Evolutionary conservation across 73 alveolate species (phyloP), one percentile per base, ranked within the genome.

Genomic region (Diophrys appendiculata): DNA sequence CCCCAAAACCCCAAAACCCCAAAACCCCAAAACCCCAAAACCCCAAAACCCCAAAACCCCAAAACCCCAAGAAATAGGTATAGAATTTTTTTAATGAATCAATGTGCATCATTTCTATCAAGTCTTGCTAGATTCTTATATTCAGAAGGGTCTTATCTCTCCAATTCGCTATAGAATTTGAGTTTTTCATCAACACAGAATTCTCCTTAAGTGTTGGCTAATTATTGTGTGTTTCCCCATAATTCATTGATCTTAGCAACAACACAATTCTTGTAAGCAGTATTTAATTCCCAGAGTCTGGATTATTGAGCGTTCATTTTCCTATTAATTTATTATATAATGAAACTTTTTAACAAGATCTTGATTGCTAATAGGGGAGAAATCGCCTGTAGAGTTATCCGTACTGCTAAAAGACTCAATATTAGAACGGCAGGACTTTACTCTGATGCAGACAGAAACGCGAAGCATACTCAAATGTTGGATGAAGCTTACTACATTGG

Each of bases 361-460:
- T 95, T 95, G 29, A 90, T 95, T 31, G 99, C 99, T 2, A 95
- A 95, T 80, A 82, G 99, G 80, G 99, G 99, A n/a, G 99, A 95
- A 79, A 95, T 95, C 33, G 99, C 99, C 3, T 93, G 97, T 79
- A 81, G 99, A 52, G 92, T 95, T 22, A 83, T 89, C 71, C 73
- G 90, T 65, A 93, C 98, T 30, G 98, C 98, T 64, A 90, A 92
- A 86, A 28, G 80, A 53, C 26, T 92, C 88, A 97, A 96, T 33
- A 90, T 93, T n/a, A 65, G 79, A 67, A 87, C 98, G 56, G 99
- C 94, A 2, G 99, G 98, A 29, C 91, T 95, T 68, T 95, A 95
- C 79, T 87, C 95, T 33, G 98, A 94, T 69, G 98, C 96, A 52
- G 99, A 95, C 77, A 86, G 85, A 74, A 77, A 95, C 70, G 82